Conservation (phyloP, 1,284 basidiomycete genomes). For the Xerocomus nothofagi region DNA sequence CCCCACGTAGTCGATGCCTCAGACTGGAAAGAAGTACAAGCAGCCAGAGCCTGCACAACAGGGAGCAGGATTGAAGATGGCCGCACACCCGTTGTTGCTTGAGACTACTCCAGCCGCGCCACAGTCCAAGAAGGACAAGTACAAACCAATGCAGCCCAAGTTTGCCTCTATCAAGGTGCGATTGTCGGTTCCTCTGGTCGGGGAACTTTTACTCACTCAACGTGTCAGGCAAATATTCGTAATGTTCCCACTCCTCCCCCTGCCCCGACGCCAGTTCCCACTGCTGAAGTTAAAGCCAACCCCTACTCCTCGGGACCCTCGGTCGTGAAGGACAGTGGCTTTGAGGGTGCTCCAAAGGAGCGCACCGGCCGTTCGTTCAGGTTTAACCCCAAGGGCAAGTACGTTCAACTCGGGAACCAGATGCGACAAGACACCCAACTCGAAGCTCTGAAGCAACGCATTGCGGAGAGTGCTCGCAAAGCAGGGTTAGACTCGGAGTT, state of each 20-base stretch:
- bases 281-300: conserved; percentile 53
- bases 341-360: conserved; percentile 71
- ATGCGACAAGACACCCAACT: conserved; percentile 83
- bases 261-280: conserved; percentile 48
- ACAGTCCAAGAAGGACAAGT: conserved; percentile 83
- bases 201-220: not conserved
- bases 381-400: conserved; percentile 91
- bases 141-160: conserved; percentile 97
- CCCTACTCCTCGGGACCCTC: conserved; percentile 66
- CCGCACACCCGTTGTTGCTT: conserved; percentile 84
- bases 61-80: conserved; percentile 84
- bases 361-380: conserved; percentile 71
- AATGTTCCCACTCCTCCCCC: conserved; percentile 67
- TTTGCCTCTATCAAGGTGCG: conserved; percentile 87
- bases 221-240: conserved; percentile 68
- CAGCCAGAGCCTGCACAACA: conserved; percentile 63
- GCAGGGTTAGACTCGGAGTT: conserved; percentile 93
- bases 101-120: conserved; percentile 59
- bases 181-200: not conserved
- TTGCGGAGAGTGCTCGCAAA: conserved; percentile 89
- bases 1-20: conserved; percentile 46
- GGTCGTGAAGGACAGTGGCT: conserved; percentile 52
- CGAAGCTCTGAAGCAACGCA: conserved; percentile 89
- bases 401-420: conserved; percentile 81
- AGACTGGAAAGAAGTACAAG: conserved; percentile 55